Conservation (phyloP, 306 rosid genomes). For the Prunus persica region DNA sequence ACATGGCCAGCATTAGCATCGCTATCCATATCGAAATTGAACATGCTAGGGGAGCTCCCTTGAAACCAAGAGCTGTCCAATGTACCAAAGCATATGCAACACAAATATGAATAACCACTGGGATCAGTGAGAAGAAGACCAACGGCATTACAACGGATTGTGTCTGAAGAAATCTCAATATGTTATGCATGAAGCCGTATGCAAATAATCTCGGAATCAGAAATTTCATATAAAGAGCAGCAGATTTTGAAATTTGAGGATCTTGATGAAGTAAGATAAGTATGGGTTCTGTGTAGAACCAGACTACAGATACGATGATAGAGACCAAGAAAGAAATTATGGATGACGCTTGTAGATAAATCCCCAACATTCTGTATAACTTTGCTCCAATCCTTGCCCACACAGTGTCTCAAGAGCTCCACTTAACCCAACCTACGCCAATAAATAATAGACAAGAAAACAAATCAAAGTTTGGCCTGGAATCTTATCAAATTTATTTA, state of each 20-base stretch:
- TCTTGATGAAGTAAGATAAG: conserved; percentile 64
- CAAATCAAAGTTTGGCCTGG: neutral
- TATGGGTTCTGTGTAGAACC: conserved; percentile 62
- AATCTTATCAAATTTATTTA: neutral
- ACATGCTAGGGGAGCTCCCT: conserved; percentile 67
- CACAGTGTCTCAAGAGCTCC: conserved; percentile 87
- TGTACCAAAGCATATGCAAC: conserved; percentile 55
- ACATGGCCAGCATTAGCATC: conserved; percentile 28
- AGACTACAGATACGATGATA: conserved; percentile 41
- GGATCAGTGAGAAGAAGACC: conserved; percentile 46
- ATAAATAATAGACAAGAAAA: neutral
- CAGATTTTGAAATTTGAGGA: conserved; percentile 41
- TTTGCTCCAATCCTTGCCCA: conserved; percentile 83
- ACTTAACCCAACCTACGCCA: conserved; percentile 62
- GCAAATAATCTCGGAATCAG: conserved; percentile 71
- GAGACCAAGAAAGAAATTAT: conserved; percentile 54
- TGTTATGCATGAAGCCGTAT: conserved; percentile 59
- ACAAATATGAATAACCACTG: conserved; percentile 41
- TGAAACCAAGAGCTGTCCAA: conserved; percentile 42
- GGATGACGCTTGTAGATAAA: conserved; percentile 69
- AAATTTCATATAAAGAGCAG: conserved; percentile 57
- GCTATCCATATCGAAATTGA: conserved; percentile 67
- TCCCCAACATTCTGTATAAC: conserved; percentile 54
- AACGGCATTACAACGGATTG: conserved; percentile 60
- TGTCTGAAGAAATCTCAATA: conserved; percentile 71